A percentile compares a stretch with the other conserved stretches of the same genome.
Conservation (phyloP, 768 basidiomycete genomes). For the Pleurotus djamor region DNA sequence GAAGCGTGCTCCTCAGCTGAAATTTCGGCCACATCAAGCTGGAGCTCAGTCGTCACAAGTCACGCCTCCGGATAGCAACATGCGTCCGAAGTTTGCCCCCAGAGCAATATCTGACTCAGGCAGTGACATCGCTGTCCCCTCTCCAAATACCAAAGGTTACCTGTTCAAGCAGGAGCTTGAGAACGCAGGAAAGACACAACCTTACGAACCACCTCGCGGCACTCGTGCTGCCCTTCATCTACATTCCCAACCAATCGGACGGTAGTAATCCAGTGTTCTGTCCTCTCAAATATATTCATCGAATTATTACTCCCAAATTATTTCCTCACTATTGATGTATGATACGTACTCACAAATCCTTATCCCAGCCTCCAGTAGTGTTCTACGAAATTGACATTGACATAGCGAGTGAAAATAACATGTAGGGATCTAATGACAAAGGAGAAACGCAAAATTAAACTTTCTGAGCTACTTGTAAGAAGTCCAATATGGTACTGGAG, state of each 20-base stretch:
- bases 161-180: background rate
- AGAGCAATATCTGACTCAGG: background rate
- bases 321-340: no score
- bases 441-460: no score
- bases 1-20: no score
- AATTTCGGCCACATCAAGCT: background rate
- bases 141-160: background rate
- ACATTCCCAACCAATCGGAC: background rate
- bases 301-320: no score
- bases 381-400: no score
- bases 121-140: background rate
- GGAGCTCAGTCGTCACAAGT: background rate
- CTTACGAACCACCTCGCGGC: slow-evolving; percentile 2
- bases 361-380: no score
- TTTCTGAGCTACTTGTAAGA: slow-evolving; percentile 71
- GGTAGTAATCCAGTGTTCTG: no score
- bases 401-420: no score
- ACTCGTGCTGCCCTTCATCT: background rate
- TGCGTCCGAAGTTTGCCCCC: background rate
- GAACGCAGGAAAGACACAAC: background rate
- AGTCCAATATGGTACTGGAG: slow-evolving; percentile 88
- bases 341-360: no score
- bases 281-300: no score
- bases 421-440: no score
- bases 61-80: background rate